Evolutionary conservation across 306 rosid genomes (phyloP).

Genomic region (Begonia masoniana): DNA sequence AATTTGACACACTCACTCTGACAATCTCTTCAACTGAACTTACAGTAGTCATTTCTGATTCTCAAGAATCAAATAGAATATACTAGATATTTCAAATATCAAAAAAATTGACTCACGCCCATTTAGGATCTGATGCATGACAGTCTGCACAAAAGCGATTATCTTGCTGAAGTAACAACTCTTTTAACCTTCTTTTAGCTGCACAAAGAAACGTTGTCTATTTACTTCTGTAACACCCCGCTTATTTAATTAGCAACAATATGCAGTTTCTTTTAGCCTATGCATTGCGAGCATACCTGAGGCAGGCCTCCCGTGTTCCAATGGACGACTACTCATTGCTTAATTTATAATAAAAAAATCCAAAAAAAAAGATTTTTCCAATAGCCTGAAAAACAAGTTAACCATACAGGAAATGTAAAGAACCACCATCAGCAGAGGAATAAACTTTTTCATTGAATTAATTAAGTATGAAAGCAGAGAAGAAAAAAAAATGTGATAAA

Average conservation of each 20-base stretch:
- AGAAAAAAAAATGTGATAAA: no score
- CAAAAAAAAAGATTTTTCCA: slow-evolving; percentile 13
- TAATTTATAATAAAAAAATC: slow-evolving; percentile 21
- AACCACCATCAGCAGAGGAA: no score
- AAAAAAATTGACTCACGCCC: slow-evolving; percentile 68
- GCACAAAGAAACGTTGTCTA: slow-evolving; percentile 19
- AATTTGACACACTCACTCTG: background rate
- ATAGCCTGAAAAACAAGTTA: slow-evolving; percentile 9
- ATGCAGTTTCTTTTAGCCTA: background rate
- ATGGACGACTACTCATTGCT: slow-evolving; percentile 27
- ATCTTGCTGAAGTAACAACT: slow-evolving; percentile 57
- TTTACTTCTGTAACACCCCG: background rate
- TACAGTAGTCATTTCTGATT: background rate
- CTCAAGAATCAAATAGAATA: background rate
- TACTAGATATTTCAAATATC: background rate
- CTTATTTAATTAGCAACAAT: no score
- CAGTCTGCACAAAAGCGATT: slow-evolving; percentile 89
- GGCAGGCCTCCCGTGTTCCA: slow-evolving; percentile 45
- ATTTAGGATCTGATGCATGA: slow-evolving; percentile 90
- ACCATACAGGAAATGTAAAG: no score
- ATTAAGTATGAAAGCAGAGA: no score
- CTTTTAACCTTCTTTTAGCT: slow-evolving; percentile 78
- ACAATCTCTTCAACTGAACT: background rate
- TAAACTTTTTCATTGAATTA: no score
- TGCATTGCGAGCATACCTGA: slow-evolving; percentile 39